Base-by-base conservation (phyloP, 2,329 filamentous ascomycete genomes). In the Sporothrix dimorphospora region DNA sequence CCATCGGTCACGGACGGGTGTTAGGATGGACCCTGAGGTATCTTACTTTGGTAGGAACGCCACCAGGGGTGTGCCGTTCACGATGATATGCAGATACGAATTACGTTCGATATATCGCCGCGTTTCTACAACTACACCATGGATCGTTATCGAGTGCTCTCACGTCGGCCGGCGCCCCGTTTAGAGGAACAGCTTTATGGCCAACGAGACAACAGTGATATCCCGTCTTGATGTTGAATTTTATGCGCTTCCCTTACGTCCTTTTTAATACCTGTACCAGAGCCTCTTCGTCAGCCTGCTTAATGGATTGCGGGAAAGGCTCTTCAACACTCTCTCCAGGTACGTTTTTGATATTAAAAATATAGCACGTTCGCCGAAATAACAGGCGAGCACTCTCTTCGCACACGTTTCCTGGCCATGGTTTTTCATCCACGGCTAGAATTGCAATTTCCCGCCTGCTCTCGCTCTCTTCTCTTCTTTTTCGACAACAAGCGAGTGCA, bases 1-100 rank as follows among this genome's bases (percentile, higher is more conserved):
- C 42, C 63, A 66, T 34, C 16, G 63, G 38, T 24, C 24, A 47
- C n/a, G 38, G 12, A 42, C 19, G n/a, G 34, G 34, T 24, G 57
- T 61, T 12, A 9, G 19, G 57, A 42, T 24, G 21, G 59, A 63
- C 38, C 38, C 59, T 27, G 59, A 21, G 34, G n/a, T n/a, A n/a
- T n/a, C n/a, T n/a, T 8, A n/a, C 19, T 24, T 42, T 65, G 59
- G 59, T 65, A 45, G 59, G 21, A 65, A 45, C 59, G 38, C 59
- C n/a, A 61, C 38, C 59, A 16, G 21, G 57, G 38, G 38, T 63
- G 38, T 42, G n/a, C n/a, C 38, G n/a, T 42, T 63, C 38, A 45
- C 59, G 59, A 66, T 49, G 63, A 66, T 49, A 49, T 30, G 63
- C 63, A 49, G 63, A 49, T 66, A 49, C 63, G 42, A 30, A 34